These are phyloP conservation scores for Fusarium anguioides DNA, from an alignment of 2,329 filamentous ascomycete genomes.

Conservation along the genomic window DNA sequence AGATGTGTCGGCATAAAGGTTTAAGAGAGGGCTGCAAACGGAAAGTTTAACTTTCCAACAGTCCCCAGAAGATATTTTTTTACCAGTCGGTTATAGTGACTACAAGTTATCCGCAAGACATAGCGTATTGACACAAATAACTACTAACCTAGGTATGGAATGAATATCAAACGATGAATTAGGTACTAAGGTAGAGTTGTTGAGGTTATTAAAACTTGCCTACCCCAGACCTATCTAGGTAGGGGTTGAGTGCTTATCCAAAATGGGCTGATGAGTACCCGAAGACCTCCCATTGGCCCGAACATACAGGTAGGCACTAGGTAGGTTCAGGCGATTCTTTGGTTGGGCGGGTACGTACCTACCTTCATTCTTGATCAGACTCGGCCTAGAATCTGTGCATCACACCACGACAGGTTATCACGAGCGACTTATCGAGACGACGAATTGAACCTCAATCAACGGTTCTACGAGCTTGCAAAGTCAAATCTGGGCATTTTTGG, in stretches of 20 bases:
- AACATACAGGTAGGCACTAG: too few relatives aligned
- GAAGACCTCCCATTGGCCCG: constrained; percentile 19
- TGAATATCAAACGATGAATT: background rate
- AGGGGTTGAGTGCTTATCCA: background rate
- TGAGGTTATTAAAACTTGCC: too few relatives aligned
- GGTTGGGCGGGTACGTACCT: constrained; percentile 7
- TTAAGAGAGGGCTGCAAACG: too few relatives aligned
- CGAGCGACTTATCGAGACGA: constrained; percentile 40
- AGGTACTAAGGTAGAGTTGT: too few relatives aligned
- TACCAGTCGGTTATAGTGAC: too few relatives aligned
- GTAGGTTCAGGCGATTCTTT: too few relatives aligned
- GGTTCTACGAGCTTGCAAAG: background rate
- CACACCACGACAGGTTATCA: constrained; percentile 36
- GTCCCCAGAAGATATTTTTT: too few relatives aligned
- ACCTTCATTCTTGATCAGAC: constrained; percentile 17
- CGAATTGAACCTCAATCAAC: constrained; percentile 36
- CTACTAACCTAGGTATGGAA: background rate
- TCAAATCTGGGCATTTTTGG: constrained; percentile 8
- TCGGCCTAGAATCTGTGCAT: constrained; percentile 27
- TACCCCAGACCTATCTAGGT: constrained; percentile 13
- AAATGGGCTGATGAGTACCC: background rate
- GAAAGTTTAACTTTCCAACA: too few relatives aligned
- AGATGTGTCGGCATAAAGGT: too few relatives aligned
- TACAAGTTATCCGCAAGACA: too few relatives aligned
- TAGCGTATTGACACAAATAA: too few relatives aligned